Percentiles rank a stretch among this genome's conserved stretches.
These are phyloP conservation scores for Wickerhamomyces tratensis DNA, from an alignment of 805 yeast species.

Conservation along the genomic window DNA sequence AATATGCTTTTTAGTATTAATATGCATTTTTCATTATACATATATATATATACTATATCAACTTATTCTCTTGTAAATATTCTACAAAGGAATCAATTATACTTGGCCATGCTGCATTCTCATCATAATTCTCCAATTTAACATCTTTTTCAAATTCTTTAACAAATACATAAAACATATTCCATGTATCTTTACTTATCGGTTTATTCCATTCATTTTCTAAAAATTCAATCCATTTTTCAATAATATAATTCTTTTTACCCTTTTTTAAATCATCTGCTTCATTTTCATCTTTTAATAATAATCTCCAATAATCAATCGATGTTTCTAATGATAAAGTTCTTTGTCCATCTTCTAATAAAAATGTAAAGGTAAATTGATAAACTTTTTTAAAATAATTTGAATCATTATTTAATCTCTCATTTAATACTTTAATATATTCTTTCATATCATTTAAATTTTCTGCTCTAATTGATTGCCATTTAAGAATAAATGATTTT, in stretches of 20 bases:
- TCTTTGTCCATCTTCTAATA: slow-evolving; percentile 51
- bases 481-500: slow-evolving; percentile 42
- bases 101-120: slow-evolving; percentile 87
- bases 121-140: slow-evolving; percentile 52
- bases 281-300: slow-evolving; percentile 25
- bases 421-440: slow-evolving; percentile 23
- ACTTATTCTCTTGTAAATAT: slow-evolving; percentile 20
- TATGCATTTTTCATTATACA: no score
- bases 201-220: slow-evolving; percentile 29
- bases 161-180: slow-evolving; percentile 66
- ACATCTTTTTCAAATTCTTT: slow-evolving; percentile 44
- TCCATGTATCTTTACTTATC: slow-evolving; percentile 75
- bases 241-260: slow-evolving; percentile 22
- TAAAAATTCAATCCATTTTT: slow-evolving; percentile 54
- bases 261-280: no score
- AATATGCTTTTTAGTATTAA: no score
- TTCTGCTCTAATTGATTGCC: slow-evolving; percentile 32
- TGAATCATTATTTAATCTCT: slow-evolving; percentile 23
- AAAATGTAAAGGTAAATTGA: slow-evolving; percentile 58
- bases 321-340: slow-evolving; percentile 50
- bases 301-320: slow-evolving; percentile 65
- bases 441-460: slow-evolving; percentile 38
- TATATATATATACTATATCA: no score
- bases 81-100: slow-evolving; percentile 79
- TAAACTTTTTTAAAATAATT: slow-evolving; percentile 50